Percentiles rank a stretch among this genome's conserved stretches.
Evolutionary conservation across 257 asterid species (phyloP).

Genomic region (Anisodus tanguticus): DNA sequence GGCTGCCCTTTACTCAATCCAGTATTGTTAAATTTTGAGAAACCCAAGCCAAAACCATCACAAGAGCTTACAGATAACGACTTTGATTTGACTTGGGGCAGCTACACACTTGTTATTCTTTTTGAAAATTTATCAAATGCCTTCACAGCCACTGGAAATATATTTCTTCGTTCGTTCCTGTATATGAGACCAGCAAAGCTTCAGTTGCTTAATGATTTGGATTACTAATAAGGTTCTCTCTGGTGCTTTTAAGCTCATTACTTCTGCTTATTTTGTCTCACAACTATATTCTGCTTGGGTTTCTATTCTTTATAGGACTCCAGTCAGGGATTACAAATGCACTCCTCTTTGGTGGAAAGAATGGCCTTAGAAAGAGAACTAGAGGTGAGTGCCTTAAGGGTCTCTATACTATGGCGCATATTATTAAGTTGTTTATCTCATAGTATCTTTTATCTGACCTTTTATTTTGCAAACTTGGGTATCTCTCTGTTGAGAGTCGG

Average conservation of each 20-base stretch:
- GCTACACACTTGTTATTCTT: neutral
- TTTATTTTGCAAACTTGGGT: neutral
- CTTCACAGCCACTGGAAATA: neutral
- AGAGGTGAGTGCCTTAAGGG: conserved; percentile 51
- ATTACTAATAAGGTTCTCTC: neutral
- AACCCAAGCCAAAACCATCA: conserved; percentile 13
- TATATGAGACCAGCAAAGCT: conserved; percentile 18
- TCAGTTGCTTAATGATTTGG: neutral
- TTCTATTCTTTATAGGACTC: conserved; percentile 52
- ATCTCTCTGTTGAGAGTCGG: neutral
- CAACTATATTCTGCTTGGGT: conserved; percentile 28
- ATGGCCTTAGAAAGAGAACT: conserved; percentile 75
- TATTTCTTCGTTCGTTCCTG: conserved; percentile 6
- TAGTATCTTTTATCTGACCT: conserved; percentile 5
- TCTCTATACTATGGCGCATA: neutral
- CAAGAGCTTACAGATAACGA: neutral
- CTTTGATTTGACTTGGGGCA: conserved; percentile 13
- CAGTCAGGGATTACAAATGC: conserved; percentile 61
- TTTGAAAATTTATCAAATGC: neutral
- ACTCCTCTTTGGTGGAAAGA: conserved; percentile 77
- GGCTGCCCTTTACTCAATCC: neutral
- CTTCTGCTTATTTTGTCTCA: conserved; percentile 19
- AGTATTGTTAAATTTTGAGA: conserved; percentile 18
- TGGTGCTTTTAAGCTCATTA: neutral
- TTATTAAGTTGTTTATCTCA: neutral